Conservation (phyloP, 1,139 yeast species). For the Kazachstania sp. region DNA sequence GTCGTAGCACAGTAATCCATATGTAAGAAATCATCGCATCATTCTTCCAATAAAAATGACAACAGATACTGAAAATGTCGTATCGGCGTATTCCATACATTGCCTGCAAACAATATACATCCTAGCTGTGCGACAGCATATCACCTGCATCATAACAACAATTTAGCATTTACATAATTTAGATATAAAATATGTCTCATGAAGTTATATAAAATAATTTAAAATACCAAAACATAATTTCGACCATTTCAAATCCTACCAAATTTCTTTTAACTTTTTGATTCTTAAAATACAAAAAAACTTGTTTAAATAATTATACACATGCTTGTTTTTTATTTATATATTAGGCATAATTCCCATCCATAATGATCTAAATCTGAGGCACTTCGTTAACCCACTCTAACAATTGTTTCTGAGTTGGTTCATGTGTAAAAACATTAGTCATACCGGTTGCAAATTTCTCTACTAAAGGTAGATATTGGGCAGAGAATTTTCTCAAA, state of each 20-base stretch:
- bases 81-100: background rate
- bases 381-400: constrained; percentile 32
- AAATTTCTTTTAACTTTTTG: background rate
- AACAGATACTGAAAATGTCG: background rate
- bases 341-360: constrained; percentile 21
- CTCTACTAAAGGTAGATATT: constrained; percentile 23
- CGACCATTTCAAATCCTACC: background rate
- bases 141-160: too few relatives aligned
- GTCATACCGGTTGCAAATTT: constrained; percentile 21
- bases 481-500: constrained; percentile 34
- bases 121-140: too few relatives aligned
- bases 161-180: background rate
- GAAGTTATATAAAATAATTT: too few relatives aligned
- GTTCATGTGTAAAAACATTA: constrained; percentile 25
- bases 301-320: background rate
- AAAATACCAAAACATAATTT: too few relatives aligned
- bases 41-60: background rate
- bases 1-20: constrained; percentile 12
- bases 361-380: constrained; percentile 21
- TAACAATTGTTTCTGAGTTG: constrained; percentile 23
- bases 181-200: too few relatives aligned
- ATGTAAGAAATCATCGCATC: background rate
- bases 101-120: too few relatives aligned
- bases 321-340: background rate
- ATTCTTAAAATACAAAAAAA: background rate